Conservation (phyloP, 495 filamentous ascomycete genomes). For the Astrocystis sublimbata region DNA sequence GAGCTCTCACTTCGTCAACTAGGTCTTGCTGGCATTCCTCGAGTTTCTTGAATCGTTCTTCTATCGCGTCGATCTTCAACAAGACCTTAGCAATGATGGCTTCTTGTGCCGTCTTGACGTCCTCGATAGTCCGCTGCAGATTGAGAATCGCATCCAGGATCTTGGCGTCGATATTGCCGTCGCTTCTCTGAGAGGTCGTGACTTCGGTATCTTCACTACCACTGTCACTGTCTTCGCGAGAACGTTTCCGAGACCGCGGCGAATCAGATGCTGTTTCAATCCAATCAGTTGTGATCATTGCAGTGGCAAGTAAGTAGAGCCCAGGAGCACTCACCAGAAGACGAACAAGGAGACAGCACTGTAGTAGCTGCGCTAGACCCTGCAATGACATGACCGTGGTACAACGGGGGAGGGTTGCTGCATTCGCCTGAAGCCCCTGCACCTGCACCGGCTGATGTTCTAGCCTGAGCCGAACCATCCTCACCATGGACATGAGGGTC, state of each 20-base stretch:
- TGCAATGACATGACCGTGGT: not conserved
- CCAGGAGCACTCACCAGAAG: not conserved
- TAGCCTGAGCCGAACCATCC: not conserved
- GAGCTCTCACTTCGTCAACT: constrained; percentile 7
- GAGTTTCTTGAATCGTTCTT: constrained; percentile 5
- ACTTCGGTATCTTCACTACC: not conserved
- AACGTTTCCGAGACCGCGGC: not conserved
- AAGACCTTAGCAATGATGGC: not conserved
- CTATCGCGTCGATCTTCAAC: constrained; percentile 3
- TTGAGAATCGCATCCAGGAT: not conserved
- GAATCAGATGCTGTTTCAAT: not conserved
- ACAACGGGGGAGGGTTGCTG: not conserved
- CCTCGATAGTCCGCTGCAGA: not conserved
- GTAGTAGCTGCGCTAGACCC: not conserved
- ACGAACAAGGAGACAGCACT: not conserved
- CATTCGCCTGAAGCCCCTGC: not conserved
- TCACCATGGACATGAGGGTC: not conserved
- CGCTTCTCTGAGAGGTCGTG: not conserved
- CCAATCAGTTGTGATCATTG: not conserved
- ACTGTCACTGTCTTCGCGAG: not conserved
- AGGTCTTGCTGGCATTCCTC: constrained; percentile 9
- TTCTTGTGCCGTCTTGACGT: not conserved
- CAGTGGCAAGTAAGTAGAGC: not conserved
- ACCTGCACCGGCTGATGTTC: not conserved
- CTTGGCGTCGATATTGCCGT: not conserved